A percentile compares a stretch with the other conserved stretches of the same genome.
Conservation (phyloP, 257 asterid genomes). For the Orobanche coerulescens region DNA sequence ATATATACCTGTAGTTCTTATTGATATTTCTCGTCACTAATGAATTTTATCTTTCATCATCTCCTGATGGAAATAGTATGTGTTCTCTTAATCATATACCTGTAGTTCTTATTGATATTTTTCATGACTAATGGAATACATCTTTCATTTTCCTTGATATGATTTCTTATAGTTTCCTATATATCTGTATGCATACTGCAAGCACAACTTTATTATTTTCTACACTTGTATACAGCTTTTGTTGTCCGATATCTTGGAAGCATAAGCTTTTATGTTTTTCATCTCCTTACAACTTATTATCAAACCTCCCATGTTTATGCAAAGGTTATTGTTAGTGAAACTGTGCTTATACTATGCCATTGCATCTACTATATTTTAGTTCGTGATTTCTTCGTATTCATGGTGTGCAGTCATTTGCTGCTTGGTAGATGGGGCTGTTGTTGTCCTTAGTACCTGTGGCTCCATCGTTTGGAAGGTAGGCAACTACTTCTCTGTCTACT, state of each 20-base stretch:
- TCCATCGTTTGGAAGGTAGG: constrained; percentile 78
- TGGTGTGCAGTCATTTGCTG: constrained; percentile 71
- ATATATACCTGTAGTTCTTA: too few species aligned
- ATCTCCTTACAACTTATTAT: constrained; percentile 6
- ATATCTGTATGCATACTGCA: background rate
- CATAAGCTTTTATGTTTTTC: background rate
- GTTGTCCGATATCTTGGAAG: background rate
- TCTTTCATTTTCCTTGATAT: background rate
- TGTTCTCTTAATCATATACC: too few species aligned
- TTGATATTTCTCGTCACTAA: too few species aligned
- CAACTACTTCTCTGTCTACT: constrained; percentile 13
- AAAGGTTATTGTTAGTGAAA: background rate
- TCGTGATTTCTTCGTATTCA: constrained; percentile 1
- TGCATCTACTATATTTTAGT: constrained; percentile 9
- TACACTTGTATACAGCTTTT: background rate
- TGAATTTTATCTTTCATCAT: too few species aligned
- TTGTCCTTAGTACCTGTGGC: constrained; percentile 47
- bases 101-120: constrained; percentile 10
- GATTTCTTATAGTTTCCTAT: background rate
- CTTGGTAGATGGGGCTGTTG: constrained; percentile 75
- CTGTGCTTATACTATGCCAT: constrained; percentile 6
- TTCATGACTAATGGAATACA: background rate
- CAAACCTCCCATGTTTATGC: background rate
- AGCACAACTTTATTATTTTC: background rate
- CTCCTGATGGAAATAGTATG: too few species aligned